phyloP scores from a whole-genome alignment of 1,139 yeast species.

The Debaryomycetaceae sp. region DNA sequence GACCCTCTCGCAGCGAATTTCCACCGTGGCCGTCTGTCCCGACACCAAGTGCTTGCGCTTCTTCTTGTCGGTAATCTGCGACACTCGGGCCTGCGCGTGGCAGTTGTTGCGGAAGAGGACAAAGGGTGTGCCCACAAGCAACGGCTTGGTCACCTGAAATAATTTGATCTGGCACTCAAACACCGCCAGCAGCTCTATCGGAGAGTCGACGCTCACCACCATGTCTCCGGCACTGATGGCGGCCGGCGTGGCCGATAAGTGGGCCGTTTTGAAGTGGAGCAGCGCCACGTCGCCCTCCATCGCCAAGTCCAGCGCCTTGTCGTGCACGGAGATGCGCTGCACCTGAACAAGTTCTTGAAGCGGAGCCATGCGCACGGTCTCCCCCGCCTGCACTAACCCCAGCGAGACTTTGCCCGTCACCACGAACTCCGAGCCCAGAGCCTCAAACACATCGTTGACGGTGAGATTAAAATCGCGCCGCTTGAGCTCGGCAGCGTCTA shows the following conservation, averaged over 20 bases:
- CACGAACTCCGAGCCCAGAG: conserved; percentile 36
- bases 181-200: conserved; percentile 43
- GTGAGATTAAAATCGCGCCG: conserved; percentile 44
- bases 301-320: conserved; percentile 38
- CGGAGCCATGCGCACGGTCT: conserved; percentile 62
- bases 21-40: conserved; percentile 69
- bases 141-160: conserved; percentile 69
- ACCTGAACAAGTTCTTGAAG: conserved; percentile 31
- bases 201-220: conserved; percentile 42
- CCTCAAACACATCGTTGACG: conserved; percentile 43
- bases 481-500: conserved; percentile 11
- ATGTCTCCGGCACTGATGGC: conserved; percentile 64
- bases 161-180: conserved; percentile 58
- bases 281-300: conserved; percentile 69
- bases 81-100: conserved; percentile 69
- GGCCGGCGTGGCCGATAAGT: conserved; percentile 44
- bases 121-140: conserved; percentile 79
- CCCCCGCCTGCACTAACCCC: conserved; percentile 77
- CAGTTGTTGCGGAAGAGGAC: conserved; percentile 79
- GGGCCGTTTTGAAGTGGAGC: conserved; percentile 47
- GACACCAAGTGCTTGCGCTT: conserved; percentile 70
- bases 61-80: conserved; percentile 53
- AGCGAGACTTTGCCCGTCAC: conserved; percentile 70
- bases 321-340: conserved; percentile 25
- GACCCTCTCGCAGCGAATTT: conserved; percentile 47